Conservation (phyloP, 1,284 basidiomycete species). For the Apiotrichum veenhuisii region DNA sequence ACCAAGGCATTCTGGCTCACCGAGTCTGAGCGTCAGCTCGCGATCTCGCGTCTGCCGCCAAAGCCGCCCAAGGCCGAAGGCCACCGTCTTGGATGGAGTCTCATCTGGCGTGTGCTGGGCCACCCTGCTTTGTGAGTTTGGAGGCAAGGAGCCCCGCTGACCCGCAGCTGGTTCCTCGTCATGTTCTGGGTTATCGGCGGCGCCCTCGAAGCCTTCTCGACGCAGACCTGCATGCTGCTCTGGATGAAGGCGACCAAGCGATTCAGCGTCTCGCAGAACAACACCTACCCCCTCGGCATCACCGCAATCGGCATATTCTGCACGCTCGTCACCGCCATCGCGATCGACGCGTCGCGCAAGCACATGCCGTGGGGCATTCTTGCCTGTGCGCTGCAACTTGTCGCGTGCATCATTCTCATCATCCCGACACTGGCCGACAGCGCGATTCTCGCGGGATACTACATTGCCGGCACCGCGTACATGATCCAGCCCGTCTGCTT, state of each 20-base stretch:
- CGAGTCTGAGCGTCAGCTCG: slow-evolving; percentile 8
- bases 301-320: slow-evolving; percentile 7
- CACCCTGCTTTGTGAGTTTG: slow-evolving; percentile 10
- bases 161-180: slow-evolving; percentile 9
- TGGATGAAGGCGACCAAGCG: slow-evolving; percentile 10
- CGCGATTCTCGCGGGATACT: slow-evolving; percentile 3
- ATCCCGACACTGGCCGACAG: neutral
- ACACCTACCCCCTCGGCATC: slow-evolving; percentile 11
- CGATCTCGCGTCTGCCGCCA: slow-evolving; percentile 11
- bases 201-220: slow-evolving; percentile 13
- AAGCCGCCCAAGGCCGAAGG: slow-evolving; percentile 5
- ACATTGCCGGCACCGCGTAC: slow-evolving; percentile 13
- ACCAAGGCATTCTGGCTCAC: slow-evolving; percentile 12
- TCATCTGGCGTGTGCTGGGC: slow-evolving; percentile 5
- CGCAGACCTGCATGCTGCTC: slow-evolving; percentile 9
- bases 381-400: slow-evolving; percentile 3
- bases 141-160: no score
- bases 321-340: slow-evolving; percentile 1
- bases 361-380: slow-evolving; percentile 6
- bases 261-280: slow-evolving; percentile 4
- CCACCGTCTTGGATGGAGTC: slow-evolving; percentile 4
- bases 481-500: slow-evolving; percentile 17
- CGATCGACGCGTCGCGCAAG: slow-evolving; percentile 1
- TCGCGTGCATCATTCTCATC: slow-evolving; percentile 4
- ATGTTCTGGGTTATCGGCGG: slow-evolving; percentile 12